These are phyloP conservation scores for Pseudopyricularia javanii DNA, from an alignment of 2,329 filamentous ascomycete genomes.

Conservation along the genomic window DNA sequence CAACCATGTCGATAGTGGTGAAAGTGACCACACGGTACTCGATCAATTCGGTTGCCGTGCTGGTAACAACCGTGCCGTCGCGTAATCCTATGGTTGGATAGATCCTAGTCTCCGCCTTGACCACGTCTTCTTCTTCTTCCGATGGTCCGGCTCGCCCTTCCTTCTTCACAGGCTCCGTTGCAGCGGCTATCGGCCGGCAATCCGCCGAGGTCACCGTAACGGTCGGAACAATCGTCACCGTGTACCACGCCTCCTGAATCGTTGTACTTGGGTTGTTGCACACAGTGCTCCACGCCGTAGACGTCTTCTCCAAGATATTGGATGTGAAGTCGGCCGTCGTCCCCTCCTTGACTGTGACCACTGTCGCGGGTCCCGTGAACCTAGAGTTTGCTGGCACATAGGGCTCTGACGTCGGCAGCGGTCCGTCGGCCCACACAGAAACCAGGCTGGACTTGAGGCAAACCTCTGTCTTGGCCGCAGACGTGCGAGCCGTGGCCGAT, in stretches of 20 bases:
- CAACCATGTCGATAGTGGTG: not conserved
- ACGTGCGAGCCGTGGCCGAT: not conserved
- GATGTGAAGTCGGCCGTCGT: not conserved
- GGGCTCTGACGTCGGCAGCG: slow-evolving; percentile 1
- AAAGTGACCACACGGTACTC: not conserved
- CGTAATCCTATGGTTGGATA: not conserved
- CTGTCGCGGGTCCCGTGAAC: not conserved
- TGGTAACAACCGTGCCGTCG: slow-evolving; percentile 1
- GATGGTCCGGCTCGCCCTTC: not conserved
- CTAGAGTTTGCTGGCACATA: not conserved
- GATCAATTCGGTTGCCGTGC: not conserved
- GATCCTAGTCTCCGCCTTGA: not conserved
- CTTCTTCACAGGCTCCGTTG: not conserved
- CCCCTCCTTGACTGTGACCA: not conserved
- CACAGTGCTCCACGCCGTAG: not conserved
- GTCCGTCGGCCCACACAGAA: not conserved
- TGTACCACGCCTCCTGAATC: not conserved
- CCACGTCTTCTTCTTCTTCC: not conserved
- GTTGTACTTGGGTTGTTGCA: slow-evolving; percentile 1
- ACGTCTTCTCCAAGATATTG: not conserved
- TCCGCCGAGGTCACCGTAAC: not conserved
- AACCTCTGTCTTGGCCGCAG: not conserved
- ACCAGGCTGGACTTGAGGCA: not conserved
- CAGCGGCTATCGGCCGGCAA: not conserved
- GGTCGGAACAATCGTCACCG: not conserved